Evolutionary conservation across 805 yeast species (phyloP), one percentile per base, ranked within the genome.

Genomic region (Yarrowia yakushimensis): DNA sequence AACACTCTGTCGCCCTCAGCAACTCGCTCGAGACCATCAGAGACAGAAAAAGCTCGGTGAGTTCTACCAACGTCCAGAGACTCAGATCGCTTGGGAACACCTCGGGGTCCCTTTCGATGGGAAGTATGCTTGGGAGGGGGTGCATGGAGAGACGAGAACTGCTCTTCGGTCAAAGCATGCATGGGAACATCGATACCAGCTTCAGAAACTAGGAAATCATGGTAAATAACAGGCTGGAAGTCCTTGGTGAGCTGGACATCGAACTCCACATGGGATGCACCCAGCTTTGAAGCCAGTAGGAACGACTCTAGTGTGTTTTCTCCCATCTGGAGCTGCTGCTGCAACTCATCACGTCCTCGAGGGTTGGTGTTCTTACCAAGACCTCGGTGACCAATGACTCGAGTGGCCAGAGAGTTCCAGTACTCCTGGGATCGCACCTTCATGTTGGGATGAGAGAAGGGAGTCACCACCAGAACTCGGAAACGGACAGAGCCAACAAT

Each of bases 311-410:
- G 87, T 0, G 98, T 93, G 72, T 93, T 93, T 70, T 93, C 98
- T 42, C 98, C 98, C 65, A 93, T 79, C 74, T 93, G 98, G 69
- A 93, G 79, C 31, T 41, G 61, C 22, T 39, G 46, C 23, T 37
- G 37, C n/a, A 41, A 18, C 34, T 39, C 61, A 2, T 41, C 61
- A 3, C 61, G 36, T 3, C 96, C 88, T 65, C 83, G 85, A 50
- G 86, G 81, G 43, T 81, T 81, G 63, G 85, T 80, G 74, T 93
- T 93, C 77, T 91, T 92, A 67, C 98, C 98, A 66, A 90, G 78
- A 5, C 98, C 98, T 70, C 98, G 82, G 74, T 93, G 98, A 1
- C 98, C 98, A 74, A 93, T 93, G 25, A 93, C 96, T 1, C 97
- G 89, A 0, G 93, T 82, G 4, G 88, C 91, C 62, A 90, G 77